Base-by-base conservation (phyloP, 106 monocot genomes). In the Dioscorea dumetorum region DNA sequence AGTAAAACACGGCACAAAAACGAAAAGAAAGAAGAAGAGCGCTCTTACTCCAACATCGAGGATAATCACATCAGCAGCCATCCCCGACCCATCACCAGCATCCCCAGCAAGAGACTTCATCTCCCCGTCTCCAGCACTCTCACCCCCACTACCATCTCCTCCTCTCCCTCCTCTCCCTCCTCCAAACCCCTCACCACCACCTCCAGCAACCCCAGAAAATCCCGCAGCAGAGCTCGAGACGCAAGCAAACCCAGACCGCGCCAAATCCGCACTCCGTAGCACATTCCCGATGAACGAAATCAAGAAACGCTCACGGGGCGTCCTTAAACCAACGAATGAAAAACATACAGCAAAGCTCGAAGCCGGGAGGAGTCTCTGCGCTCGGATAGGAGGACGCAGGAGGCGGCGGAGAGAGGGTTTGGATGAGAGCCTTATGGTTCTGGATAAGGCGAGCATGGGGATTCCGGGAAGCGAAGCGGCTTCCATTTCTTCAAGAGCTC, bases 41-140 rank as follows among this genome's bases (percentile, higher is more conserved):
- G 9, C 4, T 19, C 81, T 76, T 83, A 97, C 97, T 56, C 99
- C 93, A 64, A 99, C 99, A 50, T 99, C 99, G 16, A 99, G 81
- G 64, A 99, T 72, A 31, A 99, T 99, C 52, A 87, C 87, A 63
- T 99, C 85, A 24, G 84, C 53, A 52, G 60, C 75, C 9, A 41
- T 13, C 32, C 54, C 74, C 33, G 80, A 41, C 15, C 73, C 83
- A 58, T 88, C 85, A 12, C 79, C 86, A 0, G 69, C 20, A 67
- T 72, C 86, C 17, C 56, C 77, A 11, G 69, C 67, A 9, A 68
- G 20, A 11, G 75, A 56, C 4, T 53, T 71, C 64, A 31, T n/a
- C 60, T 50, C 82, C 4, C 67, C 54, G 58, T 66, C 81, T 18
- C 78, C 78, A 7, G 73, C 63, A 2, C 70, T 69, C 22, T 75